Conservation (phyloP, 83 land plant genomes). For the Isoetes engelmannii region DNA sequence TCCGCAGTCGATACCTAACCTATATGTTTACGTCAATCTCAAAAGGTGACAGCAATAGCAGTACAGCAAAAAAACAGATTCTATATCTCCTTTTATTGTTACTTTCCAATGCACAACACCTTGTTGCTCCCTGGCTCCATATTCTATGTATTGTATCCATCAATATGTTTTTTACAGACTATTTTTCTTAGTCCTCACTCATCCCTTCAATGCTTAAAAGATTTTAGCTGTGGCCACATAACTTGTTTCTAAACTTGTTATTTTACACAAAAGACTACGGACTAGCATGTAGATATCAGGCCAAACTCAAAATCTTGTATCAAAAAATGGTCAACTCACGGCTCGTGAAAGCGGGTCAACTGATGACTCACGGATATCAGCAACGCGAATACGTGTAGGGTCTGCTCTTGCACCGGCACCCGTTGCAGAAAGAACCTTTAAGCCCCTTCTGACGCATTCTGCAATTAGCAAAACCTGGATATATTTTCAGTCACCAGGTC, state of each 20-base stretch:
- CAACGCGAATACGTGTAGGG: constrained; percentile 90
- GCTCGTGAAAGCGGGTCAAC: constrained; percentile 91
- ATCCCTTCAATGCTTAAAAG: background rate
- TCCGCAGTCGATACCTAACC: constrained; percentile 83
- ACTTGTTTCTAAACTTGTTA: too few species aligned
- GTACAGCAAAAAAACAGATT: too few species aligned
- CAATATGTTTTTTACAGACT: too few species aligned
- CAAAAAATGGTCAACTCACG: constrained; percentile 31
- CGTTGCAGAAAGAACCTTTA: constrained; percentile 84
- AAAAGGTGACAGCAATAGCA: too few species aligned
- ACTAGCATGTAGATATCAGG: too few species aligned
- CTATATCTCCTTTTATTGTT: too few species aligned
- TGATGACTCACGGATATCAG: constrained; percentile 88
- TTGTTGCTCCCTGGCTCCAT: too few species aligned
- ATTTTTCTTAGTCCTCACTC: background rate
- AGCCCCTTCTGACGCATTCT: constrained; percentile 72
- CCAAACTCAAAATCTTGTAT: too few species aligned
- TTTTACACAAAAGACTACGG: too few species aligned
- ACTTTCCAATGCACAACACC: too few species aligned
- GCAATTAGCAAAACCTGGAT: constrained; percentile 86
- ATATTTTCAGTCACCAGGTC: background rate
- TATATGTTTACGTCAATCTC: constrained; percentile 10
- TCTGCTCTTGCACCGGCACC: constrained; percentile 99
- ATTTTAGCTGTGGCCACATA: background rate
- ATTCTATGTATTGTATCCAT: too few species aligned